Evolutionary conservation across 139 green algal species (phyloP).

Genomic region (Limnomonas spitsbergensis): DNA sequence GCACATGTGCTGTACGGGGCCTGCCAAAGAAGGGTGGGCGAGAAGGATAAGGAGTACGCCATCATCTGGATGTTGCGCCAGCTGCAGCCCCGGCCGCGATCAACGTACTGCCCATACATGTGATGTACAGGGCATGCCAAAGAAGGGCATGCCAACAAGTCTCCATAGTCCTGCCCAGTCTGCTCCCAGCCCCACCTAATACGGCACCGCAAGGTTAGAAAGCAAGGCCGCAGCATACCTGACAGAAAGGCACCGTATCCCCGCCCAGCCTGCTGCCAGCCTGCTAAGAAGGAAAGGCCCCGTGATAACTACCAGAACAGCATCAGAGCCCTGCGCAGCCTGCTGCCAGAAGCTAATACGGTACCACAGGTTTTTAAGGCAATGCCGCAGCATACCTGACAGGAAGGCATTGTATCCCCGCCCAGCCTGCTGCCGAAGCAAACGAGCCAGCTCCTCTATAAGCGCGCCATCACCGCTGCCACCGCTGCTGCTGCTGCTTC

Average conservation of each 20-base stretch:
- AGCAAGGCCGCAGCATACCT: too few relatives aligned
- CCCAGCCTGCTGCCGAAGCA: not conserved
- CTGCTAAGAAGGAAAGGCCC: too few relatives aligned
- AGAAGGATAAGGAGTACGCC: not conserved
- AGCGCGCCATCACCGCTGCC: not conserved
- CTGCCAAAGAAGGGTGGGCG: slow-evolving; percentile 9
- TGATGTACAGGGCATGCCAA: not conserved
- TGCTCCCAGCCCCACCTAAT: not conserved
- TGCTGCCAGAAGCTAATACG: not conserved
- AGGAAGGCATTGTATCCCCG: too few relatives aligned
- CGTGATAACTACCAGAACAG: not conserved
- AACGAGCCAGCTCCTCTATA: not conserved
- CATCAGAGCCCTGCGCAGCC: not conserved
- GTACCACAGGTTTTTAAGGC: too few relatives aligned
- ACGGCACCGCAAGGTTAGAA: too few relatives aligned
- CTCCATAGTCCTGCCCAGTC: not conserved
- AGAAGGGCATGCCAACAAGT: not conserved
- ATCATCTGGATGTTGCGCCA: slow-evolving; percentile 76
- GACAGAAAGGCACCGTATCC: too few relatives aligned
- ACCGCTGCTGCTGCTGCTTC: not conserved
- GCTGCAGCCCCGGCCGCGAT: slow-evolving; percentile 70
- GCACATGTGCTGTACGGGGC: slow-evolving; percentile 44
- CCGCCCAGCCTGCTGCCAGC: not conserved
- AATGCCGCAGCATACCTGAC: too few relatives aligned
- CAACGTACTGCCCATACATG: slow-evolving; percentile 1